Evolutionary conservation across 257 asterid genomes (phyloP), one percentile per base, ranked within the genome.

Genomic region (Solanum sparsipilum): DNA sequence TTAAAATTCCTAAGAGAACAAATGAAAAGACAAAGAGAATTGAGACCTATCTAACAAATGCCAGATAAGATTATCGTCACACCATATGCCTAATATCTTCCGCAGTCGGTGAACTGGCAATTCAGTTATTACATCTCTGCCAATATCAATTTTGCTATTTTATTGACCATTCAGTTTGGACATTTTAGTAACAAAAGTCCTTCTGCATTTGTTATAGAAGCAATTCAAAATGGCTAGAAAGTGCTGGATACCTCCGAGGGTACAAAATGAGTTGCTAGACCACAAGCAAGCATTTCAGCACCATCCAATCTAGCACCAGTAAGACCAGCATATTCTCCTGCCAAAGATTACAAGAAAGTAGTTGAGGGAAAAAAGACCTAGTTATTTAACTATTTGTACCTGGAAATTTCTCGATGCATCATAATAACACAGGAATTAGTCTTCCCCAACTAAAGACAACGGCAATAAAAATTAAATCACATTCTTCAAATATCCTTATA

Each of bases 211-310:
- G 8, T 13, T 15, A 41, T 38, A 11, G 36, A 85, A 34, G 60
- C 7, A 70, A 86, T 35, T 27, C 21, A 46, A 85, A 67, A 85
- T 67, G 32, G 68, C 32, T 2, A 44, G 31, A 85, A 39, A 13
- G 13, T 86, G 78, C 68, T 52, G 83, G 31, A 20, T 48, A 95
- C 98, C 98, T 92, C 94, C 44, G 97, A 94, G 9, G 87, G 94
- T 76, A 96, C 98, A 91, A 90, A 96, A 89, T 96, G 98, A 91
- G 98, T 95, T 73, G 98, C 98, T 83, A 95, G 93, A 63, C 99
- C 99, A 88, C 95, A 93, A 63, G 95, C 96, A 88, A 96, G 96
- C 99, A 95, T 95, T 92, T 96, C 99, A 70, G 97, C 94, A 87
- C 98, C 97, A 91, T 95, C 98, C 87, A 96, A 89, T 89, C 96